Base-by-base conservation (phyloP, 1,139 yeast species). In the Saccharomyces hybrid region DNA sequence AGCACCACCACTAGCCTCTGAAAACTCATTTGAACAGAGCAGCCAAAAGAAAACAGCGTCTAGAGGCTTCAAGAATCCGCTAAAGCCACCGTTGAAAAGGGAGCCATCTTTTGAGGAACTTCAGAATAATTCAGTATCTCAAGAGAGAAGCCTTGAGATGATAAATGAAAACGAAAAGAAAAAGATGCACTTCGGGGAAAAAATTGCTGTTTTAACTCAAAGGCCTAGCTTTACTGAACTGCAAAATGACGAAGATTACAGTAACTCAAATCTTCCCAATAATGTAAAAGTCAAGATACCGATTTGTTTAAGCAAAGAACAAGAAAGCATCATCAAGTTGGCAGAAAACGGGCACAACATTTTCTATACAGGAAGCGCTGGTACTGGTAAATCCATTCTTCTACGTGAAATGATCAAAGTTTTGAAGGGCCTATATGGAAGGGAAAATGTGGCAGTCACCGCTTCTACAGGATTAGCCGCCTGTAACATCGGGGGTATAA, bases 391-490 rank as follows among this genome's bases (percentile, higher is more conserved):
- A 68, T 88, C 97, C 1, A 84, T 90, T 4, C 74, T 88, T 19
- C 73, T 95, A 51, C 77, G 85, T 56, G 79, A 85, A 28, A 78
- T 93, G 46, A 91, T 93, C 53, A 78, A 81, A 58, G 75, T 79
- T 0, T 72, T 93, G 55, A 77, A 75, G 56, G 55, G 61, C 1
- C 77, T 73, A 53, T 76, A 82, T 64, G 76, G 77, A 1, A 67
- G 66, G 2, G 80, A 80, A 0, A 67, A 75, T 11, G 90, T 90
- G 1, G 95, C 89, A 0, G 88, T 89, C 1, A 89, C 97, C 0
- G 97, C 97, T 0, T 86, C 96, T 0, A 90, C 97, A 0, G 97
- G 97, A 0, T 73, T 90, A 47, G 97, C 97, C 0, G 97, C 97
- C 1, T 86, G 93, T 66, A 88, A 89, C 67, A 84, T 90, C 56